Percentiles rank a stretch among this genome's conserved stretches.
phyloP scores from a whole-genome alignment of 108 stramenopile species.

The Fistulifera solaris region DNA sequence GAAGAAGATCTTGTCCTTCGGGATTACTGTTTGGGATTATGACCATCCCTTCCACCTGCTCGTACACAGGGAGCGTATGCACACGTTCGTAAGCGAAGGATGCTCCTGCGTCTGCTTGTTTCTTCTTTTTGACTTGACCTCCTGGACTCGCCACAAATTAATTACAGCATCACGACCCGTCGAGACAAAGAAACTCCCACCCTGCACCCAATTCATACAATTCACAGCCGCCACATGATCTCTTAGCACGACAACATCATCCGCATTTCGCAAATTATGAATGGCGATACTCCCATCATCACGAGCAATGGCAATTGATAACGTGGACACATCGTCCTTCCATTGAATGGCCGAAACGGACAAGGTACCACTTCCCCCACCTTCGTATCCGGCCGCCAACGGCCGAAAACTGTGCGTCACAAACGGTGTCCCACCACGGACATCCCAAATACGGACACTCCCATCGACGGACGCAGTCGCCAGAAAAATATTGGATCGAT shows the following conservation, averaged over 20 bases:
- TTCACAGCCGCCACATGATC: slow-evolving; percentile 90
- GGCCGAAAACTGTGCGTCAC: slow-evolving; percentile 79
- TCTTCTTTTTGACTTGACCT: slow-evolving; percentile 34
- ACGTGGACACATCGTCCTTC: slow-evolving; percentile 30
- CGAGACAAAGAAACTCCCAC: slow-evolving; percentile 49
- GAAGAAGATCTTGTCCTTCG: slow-evolving; percentile 20
- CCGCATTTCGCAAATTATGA: slow-evolving; percentile 57
- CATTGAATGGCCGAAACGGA: slow-evolving; percentile 58
- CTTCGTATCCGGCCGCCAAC: slow-evolving; percentile 23
- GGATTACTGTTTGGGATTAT: slow-evolving; percentile 38
- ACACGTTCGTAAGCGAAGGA: slow-evolving; percentile 41
- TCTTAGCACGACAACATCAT: slow-evolving; percentile 45
- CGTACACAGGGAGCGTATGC: slow-evolving; percentile 70
- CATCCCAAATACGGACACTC: slow-evolving; percentile 73
- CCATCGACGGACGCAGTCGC: slow-evolving; percentile 83
- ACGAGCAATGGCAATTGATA: slow-evolving; percentile 65
- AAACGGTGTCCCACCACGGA: slow-evolving; percentile 40
- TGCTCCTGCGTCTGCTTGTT: slow-evolving; percentile 18
- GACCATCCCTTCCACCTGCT: slow-evolving; percentile 74
- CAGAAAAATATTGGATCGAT: slow-evolving; percentile 63
- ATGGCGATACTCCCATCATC: slow-evolving; percentile 77
- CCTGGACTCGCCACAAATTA: slow-evolving; percentile 77
- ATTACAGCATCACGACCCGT: slow-evolving; percentile 74
- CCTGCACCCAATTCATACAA: slow-evolving; percentile 50
- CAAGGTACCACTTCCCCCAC: slow-evolving; percentile 32